Evolutionary conservation across 805 yeast species (phyloP).

Genomic region (Tetrapisispora nanseiensis): DNA sequence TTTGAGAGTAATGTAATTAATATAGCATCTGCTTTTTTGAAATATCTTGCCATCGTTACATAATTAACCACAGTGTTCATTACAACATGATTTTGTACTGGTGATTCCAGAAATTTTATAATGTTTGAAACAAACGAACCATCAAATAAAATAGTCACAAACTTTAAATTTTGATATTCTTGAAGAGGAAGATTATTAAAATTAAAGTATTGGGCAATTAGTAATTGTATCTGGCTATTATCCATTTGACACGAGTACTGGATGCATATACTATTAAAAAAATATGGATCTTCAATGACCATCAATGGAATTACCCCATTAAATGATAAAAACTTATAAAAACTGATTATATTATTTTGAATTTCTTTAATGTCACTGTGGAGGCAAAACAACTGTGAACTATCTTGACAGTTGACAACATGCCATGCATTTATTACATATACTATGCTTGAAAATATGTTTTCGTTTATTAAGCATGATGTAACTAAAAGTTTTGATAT

Average conservation of each 20-base stretch:
- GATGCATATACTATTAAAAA: not conserved
- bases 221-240: not conserved
- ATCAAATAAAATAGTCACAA: not conserved
- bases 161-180: not conserved
- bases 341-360: not conserved
- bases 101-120: not conserved
- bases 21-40: conserved; percentile 6
- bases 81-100: not conserved
- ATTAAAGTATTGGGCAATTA: not conserved
- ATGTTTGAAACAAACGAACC: not conserved
- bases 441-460: not conserved
- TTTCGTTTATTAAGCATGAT: not conserved
- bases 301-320: not conserved
- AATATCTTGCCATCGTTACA: not conserved
- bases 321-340: not conserved
- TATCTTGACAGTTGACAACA: not conserved
- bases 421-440: not conserved
- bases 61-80: not conserved
- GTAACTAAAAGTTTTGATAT: not conserved
- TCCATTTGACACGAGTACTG: not conserved
- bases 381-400: not conserved
- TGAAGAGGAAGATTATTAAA: not conserved
- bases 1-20: conserved; percentile 12
- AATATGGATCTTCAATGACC: not conserved
- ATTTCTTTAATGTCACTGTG: not conserved